Conservation (phyloP, 2,329 filamentous ascomycete species). For the Xylariaceae sp. region DNA sequence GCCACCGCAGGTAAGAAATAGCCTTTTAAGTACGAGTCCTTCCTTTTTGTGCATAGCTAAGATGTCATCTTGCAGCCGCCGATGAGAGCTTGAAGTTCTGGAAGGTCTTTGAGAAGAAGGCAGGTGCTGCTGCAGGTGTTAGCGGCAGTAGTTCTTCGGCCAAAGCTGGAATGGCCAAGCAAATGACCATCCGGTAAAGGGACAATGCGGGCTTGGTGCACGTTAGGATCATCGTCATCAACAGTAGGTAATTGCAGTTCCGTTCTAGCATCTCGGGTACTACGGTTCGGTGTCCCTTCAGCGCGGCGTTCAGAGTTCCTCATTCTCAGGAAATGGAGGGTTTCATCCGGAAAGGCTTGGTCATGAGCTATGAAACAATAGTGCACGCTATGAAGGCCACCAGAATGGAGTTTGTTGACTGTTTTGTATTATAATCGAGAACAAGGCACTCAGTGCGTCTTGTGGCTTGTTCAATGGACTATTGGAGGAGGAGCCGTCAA, state of each 20-base stretch:
- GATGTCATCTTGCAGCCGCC: slow-evolving; percentile 58
- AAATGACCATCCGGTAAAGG: slow-evolving; percentile 85
- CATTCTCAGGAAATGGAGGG: slow-evolving; percentile 17
- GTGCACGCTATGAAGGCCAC: slow-evolving; percentile 15
- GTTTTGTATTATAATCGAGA: slow-evolving; percentile 24
- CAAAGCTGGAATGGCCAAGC: slow-evolving; percentile 87
- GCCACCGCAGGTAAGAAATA: slow-evolving; percentile 75
- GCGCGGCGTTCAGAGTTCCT: slow-evolving; percentile 35
- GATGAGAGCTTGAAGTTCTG: slow-evolving; percentile 99
- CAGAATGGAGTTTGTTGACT: slow-evolving; percentile 17
- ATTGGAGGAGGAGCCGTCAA: slow-evolving; percentile 5
- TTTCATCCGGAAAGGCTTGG: slow-evolving; percentile 26
- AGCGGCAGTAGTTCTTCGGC: slow-evolving; percentile 68
- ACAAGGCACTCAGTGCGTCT: slow-evolving; percentile 3
- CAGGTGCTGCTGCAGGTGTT: slow-evolving; percentile 68
- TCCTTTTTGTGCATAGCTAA: slow-evolving; percentile 31
- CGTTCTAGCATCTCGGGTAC: slow-evolving; percentile 36
- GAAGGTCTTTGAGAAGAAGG: slow-evolving; percentile 99
- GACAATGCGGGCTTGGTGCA: slow-evolving; percentile 21
- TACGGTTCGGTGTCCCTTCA: slow-evolving; percentile 33
- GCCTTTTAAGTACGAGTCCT: not conserved
- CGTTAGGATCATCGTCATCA: slow-evolving; percentile 26
- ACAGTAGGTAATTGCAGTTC: slow-evolving; percentile 38
- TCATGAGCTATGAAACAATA: slow-evolving; percentile 33
- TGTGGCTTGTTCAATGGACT: not conserved